These are phyloP conservation scores for Yamadazyma dendronema DNA, from an alignment of 1,139 yeast species.

Conservation along the genomic window DNA sequence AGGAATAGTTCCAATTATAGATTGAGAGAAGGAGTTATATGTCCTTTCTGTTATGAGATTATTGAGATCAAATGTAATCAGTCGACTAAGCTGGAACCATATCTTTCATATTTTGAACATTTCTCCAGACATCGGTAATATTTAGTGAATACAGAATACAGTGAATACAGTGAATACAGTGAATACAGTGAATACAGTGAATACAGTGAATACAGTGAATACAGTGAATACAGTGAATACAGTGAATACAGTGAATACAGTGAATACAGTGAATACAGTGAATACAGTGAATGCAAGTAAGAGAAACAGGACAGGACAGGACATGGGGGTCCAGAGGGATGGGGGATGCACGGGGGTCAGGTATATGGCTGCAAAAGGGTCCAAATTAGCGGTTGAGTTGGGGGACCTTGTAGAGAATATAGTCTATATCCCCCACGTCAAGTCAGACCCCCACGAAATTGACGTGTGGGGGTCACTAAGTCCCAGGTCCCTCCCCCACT, in stretches of 20 bases:
- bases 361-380: too few relatives aligned
- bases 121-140: constrained; percentile 6
- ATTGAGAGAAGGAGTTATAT: constrained; percentile 6
- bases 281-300: not conserved
- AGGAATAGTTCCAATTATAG: constrained; percentile 1
- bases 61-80: constrained; percentile 4
- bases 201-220: not conserved
- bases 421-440: too few relatives aligned
- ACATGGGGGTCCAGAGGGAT: not conserved
- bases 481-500: not conserved
- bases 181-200: not conserved
- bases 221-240: not conserved
- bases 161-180: not conserved
- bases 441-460: not conserved
- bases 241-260: not conserved
- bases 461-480: too few relatives aligned
- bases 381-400: too few relatives aligned
- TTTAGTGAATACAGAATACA: not conserved
- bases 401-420: too few relatives aligned
- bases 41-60: constrained; percentile 7
- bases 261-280: not conserved
- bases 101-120: constrained; percentile 8
- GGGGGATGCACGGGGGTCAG: too few relatives aligned
- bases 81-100: not conserved
- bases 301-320: too few relatives aligned